These are phyloP conservation scores for Phytophthora meadii DNA, from an alignment of 352 stramenopile genomes.

Conservation along the genomic window DNA sequence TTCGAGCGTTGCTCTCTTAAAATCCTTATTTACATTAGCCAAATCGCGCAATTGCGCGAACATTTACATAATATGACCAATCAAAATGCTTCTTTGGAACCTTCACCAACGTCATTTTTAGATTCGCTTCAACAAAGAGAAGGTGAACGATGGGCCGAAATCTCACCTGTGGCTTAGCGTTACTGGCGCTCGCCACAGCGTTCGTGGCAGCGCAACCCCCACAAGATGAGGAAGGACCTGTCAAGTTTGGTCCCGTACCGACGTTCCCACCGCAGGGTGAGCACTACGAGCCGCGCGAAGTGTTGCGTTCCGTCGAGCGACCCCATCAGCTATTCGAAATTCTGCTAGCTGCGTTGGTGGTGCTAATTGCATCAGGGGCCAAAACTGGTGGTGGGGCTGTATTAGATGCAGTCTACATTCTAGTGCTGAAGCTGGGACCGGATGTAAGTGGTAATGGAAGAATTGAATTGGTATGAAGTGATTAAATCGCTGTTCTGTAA, in stretches of 20 bases:
- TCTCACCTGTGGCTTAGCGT: slow-evolving; percentile 14
- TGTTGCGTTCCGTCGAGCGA: slow-evolving; percentile 24
- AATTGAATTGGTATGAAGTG: background rate
- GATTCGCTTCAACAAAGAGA: slow-evolving; percentile 27
- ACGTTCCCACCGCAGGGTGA: slow-evolving; percentile 26
- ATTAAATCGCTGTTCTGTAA: slow-evolving; percentile 6
- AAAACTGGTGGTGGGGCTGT: slow-evolving; percentile 90
- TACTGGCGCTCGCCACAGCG: slow-evolving; percentile 10
- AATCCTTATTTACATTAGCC: too few species aligned
- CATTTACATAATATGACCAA: too few species aligned
- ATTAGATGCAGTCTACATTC: slow-evolving; percentile 93
- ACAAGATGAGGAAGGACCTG: slow-evolving; percentile 20
- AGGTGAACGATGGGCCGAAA: slow-evolving; percentile 9
- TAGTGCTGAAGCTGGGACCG: slow-evolving; percentile 88
- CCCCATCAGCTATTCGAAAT: slow-evolving; percentile 41
- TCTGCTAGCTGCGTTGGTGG: slow-evolving; percentile 46
- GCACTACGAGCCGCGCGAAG: slow-evolving; percentile 24
- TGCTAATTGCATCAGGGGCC: slow-evolving; percentile 72
- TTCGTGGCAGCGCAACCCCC: slow-evolving; percentile 9
- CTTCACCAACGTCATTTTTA: slow-evolving; percentile 14
- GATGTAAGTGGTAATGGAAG: slow-evolving; percentile 47
- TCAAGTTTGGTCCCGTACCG: slow-evolving; percentile 35
- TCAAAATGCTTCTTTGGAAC: background rate
- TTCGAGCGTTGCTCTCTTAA: slow-evolving; percentile 38
- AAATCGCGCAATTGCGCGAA: too few species aligned